These are phyloP conservation scores for Microsporum canis DNA, from an alignment of 2,329 filamentous ascomycete species.

Conservation along the genomic window DNA sequence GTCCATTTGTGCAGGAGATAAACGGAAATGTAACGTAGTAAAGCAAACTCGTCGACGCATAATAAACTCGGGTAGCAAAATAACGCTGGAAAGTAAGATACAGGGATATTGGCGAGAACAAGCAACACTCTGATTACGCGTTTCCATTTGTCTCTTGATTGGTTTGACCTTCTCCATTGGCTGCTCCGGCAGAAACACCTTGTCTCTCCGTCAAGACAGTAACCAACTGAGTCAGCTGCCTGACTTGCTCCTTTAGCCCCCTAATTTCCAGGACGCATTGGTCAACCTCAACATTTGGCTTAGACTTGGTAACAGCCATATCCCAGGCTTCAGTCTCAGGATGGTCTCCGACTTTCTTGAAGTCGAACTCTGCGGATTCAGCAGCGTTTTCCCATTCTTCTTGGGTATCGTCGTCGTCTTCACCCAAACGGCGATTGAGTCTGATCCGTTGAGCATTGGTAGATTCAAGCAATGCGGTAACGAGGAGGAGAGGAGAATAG, in stretches of 20 bases:
- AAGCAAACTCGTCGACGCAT: background rate
- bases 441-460: conserved; percentile 55
- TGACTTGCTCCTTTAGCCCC: conserved; percentile 40
- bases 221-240: conserved; percentile 53
- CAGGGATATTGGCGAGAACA: too few relatives aligned
- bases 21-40: background rate
- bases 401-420: conserved; percentile 75
- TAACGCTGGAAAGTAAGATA: background rate
- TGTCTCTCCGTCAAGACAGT: conserved; percentile 41
- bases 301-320: conserved; percentile 63
- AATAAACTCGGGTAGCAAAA: background rate
- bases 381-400: conserved; percentile 89
- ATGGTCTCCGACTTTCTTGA: conserved; percentile 37
- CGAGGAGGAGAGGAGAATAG: conserved; percentile 71
- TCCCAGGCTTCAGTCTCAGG: conserved; percentile 74
- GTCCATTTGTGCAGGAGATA: background rate
- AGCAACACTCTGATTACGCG: background rate
- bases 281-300: conserved; percentile 73
- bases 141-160: background rate
- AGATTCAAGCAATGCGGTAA: conserved; percentile 64
- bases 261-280: conserved; percentile 55
- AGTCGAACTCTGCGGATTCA: conserved; percentile 24
- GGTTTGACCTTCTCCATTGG: background rate
- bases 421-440: conserved; percentile 64
- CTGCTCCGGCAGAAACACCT: background rate